Conservation (phyloP, 2,329 filamentous ascomycete genomes). For the Daldinia sp. region DNA sequence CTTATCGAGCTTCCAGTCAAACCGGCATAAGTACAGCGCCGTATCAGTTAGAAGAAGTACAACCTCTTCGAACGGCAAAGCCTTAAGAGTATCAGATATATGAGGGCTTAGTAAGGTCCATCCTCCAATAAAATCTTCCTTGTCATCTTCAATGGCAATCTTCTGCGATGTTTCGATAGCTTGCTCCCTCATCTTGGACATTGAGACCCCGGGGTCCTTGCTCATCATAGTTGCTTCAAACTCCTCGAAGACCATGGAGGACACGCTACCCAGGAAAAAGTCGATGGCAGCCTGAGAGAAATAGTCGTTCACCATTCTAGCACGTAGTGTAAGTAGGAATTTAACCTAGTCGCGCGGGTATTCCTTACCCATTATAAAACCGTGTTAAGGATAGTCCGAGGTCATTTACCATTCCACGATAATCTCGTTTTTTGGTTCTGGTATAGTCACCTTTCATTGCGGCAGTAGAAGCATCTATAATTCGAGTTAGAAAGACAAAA, state of each 20-base stretch:
- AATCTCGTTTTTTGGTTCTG: constrained; percentile 86
- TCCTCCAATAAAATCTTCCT: constrained; percentile 85
- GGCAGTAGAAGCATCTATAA: constrained; percentile 80
- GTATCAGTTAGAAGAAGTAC: constrained; percentile 86
- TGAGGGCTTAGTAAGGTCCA: constrained; percentile 88
- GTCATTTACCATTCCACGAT: constrained; percentile 89
- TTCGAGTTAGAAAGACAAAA: constrained; percentile 1
- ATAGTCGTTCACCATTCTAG: constrained; percentile 95
- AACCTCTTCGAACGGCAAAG: constrained; percentile 84
- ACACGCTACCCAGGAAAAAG: constrained; percentile 89
- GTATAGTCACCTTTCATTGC: constrained; percentile 98
- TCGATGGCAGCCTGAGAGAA: constrained; percentile 96
- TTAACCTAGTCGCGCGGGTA: background rate
- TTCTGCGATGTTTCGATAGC: constrained; percentile 90
- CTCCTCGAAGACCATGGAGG: constrained; percentile 85
- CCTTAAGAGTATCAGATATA: constrained; percentile 71
- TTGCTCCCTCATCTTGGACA: constrained; percentile 82
- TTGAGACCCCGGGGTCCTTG: constrained; percentile 87
- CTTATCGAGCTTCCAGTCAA: constrained; percentile 96
- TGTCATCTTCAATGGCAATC: constrained; percentile 83
- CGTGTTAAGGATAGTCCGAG: constrained; percentile 86
- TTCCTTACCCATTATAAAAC: constrained; percentile 69
- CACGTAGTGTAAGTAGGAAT: background rate
- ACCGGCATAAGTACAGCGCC: constrained; percentile 87
- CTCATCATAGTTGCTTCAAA: constrained; percentile 95